Evolutionary conservation across 306 rosid genomes (phyloP), one percentile per base, ranked within the genome.

Genomic region (Psophocarpus tetragonolobus): DNA sequence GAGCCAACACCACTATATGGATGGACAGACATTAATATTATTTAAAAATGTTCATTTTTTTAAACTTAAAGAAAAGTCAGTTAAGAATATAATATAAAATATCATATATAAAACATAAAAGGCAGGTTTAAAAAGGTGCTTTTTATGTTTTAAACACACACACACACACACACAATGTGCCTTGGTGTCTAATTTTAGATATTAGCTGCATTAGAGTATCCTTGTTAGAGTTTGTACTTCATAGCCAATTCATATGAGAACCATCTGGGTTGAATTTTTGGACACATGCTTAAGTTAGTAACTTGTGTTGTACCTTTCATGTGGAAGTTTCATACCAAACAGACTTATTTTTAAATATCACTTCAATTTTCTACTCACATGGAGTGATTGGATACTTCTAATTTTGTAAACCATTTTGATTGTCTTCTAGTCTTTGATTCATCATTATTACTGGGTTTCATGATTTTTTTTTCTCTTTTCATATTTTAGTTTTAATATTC

Each of bases 401-500:
- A 44, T 14, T 44, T 42, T 14, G 17, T 74, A 45, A 54, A 45
- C 42, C 45, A 11, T 62, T 53, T 69, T 50, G 50, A 36, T 10
- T 23, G 41, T 50, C 27, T 82, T 57, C 70, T 23, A 17, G 67
- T 71, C 36, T 15, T 77, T 66, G 64, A 62, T 72, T 24, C 56
- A 45, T 61, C 66, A 14, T 41, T 68, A 33, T 65, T 56, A 42
- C 47, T 18, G 18, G 30, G 69, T 41, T 76, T 74, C 29, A n/a
- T 75, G 47, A 6, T 21, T 44, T 18, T 54, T 61, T 47, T 2
- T 35, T 48, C 26, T 61, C 17, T 20, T 35, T 62, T 5, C 38
- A 13, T 58, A 27, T 27, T 47, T 69, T 60, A 74, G 33, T 48
- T 76, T 72, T 65, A 79, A 39, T 65, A 70, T 73, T 72, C 64